Evolutionary conservation across 2,329 filamentous ascomycete species (phyloP).

Genomic region (Bipolaris gigantea): DNA sequence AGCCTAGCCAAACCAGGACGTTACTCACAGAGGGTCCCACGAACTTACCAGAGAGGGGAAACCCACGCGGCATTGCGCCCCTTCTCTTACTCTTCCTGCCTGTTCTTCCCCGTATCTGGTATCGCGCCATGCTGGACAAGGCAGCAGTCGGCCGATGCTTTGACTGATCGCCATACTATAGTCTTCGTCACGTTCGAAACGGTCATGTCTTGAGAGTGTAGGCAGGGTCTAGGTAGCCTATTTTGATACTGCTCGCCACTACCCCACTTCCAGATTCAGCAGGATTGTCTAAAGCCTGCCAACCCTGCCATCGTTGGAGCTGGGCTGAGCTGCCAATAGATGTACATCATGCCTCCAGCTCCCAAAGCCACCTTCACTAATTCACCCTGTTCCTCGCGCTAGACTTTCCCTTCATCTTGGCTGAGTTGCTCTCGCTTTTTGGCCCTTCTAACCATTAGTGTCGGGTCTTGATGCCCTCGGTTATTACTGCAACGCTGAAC

Average conservation of each 20-base stretch:
- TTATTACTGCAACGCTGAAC: background rate
- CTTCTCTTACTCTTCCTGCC: slow-evolving; percentile 13
- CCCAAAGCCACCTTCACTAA: background rate
- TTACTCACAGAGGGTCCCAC: slow-evolving; percentile 8
- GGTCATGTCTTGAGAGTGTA: slow-evolving; percentile 25
- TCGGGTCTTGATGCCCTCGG: background rate
- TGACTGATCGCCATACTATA: slow-evolving; percentile 20
- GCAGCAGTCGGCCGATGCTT: slow-evolving; percentile 14
- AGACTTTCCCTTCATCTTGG: background rate
- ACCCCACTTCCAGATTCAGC: slow-evolving; percentile 20
- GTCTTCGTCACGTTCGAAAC: slow-evolving; percentile 26
- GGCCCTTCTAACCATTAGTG: background rate
- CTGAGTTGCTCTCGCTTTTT: background rate
- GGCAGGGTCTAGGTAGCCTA: slow-evolving; percentile 8
- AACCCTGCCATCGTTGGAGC: background rate
- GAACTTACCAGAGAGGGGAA: slow-evolving; percentile 15
- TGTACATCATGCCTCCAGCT: slow-evolving; percentile 1
- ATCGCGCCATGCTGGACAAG: slow-evolving; percentile 11
- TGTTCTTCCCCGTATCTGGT: slow-evolving; percentile 3
- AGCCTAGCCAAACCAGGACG: slow-evolving; percentile 15
- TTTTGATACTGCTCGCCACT: slow-evolving; percentile 13
- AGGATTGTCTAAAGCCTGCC: slow-evolving; percentile 19
- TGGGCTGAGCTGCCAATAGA: slow-evolving; percentile 3
- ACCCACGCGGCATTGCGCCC: slow-evolving; percentile 25
- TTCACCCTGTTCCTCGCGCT: background rate